A percentile compares a stretch with the other conserved stretches of the same genome.
Evolutionary conservation across 192 early-diverging fungal species (phyloP).

Genomic region (Linnemannia hyalina): DNA sequence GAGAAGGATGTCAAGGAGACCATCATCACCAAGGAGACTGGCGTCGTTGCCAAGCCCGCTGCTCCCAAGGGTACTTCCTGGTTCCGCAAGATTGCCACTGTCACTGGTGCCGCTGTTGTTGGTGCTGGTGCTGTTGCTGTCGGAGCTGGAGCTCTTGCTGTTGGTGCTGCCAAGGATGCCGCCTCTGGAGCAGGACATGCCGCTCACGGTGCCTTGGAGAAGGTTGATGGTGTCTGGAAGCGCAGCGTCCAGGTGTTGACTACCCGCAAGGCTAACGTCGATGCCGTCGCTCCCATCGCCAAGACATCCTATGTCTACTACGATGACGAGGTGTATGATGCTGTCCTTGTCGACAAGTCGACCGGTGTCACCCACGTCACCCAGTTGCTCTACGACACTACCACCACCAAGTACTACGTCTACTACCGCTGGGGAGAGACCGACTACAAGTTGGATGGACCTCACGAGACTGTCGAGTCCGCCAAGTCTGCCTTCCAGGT

Average conservation of each 20-base stretch:
- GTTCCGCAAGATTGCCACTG: not conserved
- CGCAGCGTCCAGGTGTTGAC: slow-evolving; percentile 13
- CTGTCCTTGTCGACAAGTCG: slow-evolving; percentile 1
- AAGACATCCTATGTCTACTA: slow-evolving; percentile 22
- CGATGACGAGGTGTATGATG: slow-evolving; percentile 11
- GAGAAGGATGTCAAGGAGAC: not conserved
- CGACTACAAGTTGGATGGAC: not conserved
- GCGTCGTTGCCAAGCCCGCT: not conserved
- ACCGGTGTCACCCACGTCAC: slow-evolving; percentile 30
- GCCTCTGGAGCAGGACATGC: not conserved
- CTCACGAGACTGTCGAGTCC: too few relatives aligned
- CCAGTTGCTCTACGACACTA: slow-evolving; percentile 25
- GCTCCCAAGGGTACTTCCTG: slow-evolving; percentile 6
- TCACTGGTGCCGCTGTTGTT: not conserved
- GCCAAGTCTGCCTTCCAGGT: slow-evolving; percentile 5
- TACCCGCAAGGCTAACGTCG: slow-evolving; percentile 37
- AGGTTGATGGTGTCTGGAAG: not conserved
- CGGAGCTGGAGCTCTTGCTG: not conserved
- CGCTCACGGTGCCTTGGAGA: slow-evolving; percentile 3
- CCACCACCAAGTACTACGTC: slow-evolving; percentile 20
- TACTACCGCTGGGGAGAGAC: slow-evolving; percentile 32
- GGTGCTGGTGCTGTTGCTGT: too few relatives aligned
- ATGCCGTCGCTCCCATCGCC: slow-evolving; percentile 18
- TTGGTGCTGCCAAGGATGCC: not conserved
- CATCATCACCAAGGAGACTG: not conserved